These are phyloP conservation scores for Eutrema heterophyllum DNA, from an alignment of 345 rosid species.

Conservation along the genomic window DNA sequence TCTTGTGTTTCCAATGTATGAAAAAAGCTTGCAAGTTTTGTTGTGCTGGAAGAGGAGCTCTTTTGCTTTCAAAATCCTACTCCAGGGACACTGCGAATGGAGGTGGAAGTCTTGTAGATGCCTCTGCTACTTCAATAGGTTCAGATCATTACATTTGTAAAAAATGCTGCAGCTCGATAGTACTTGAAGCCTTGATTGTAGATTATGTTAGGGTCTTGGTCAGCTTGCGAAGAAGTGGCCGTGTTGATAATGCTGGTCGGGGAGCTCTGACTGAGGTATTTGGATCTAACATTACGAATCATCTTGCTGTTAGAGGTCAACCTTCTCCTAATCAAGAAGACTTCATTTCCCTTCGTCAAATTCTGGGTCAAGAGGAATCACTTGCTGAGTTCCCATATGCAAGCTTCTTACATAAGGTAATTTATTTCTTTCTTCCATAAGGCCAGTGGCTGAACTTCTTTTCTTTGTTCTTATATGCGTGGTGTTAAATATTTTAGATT, in stretches of 20 bases:
- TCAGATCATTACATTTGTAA: constrained; percentile 65
- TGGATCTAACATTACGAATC: constrained; percentile 43
- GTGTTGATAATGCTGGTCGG: constrained; percentile 60
- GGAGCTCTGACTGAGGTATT: constrained; percentile 60
- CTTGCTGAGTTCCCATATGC: constrained; percentile 93
- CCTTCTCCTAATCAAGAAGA: constrained; percentile 33
- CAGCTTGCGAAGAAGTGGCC: constrained; percentile 67
- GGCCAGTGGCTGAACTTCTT: neutral
- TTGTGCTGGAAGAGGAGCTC: constrained; percentile 91
- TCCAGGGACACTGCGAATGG: constrained; percentile 60
- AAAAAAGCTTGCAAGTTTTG: constrained; percentile 81
- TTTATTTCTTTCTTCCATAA: neutral
- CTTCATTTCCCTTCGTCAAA: constrained; percentile 35
- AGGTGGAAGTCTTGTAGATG: constrained; percentile 56
- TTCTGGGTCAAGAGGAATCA: constrained; percentile 68
- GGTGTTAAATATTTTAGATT: constrained; percentile 1
- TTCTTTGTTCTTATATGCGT: neutral
- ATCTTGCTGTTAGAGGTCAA: constrained; percentile 37
- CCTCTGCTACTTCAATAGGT: constrained; percentile 43
- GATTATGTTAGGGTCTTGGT: constrained; percentile 84
- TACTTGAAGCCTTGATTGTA: constrained; percentile 72
- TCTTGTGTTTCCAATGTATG: constrained; percentile 62
- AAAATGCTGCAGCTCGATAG: constrained; percentile 61
- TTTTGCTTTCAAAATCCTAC: constrained; percentile 48
- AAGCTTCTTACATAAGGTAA: constrained; percentile 79